Base-by-base conservation (phyloP, 2,329 filamentous ascomycete genomes). In the Monosporascus sp. region DNA sequence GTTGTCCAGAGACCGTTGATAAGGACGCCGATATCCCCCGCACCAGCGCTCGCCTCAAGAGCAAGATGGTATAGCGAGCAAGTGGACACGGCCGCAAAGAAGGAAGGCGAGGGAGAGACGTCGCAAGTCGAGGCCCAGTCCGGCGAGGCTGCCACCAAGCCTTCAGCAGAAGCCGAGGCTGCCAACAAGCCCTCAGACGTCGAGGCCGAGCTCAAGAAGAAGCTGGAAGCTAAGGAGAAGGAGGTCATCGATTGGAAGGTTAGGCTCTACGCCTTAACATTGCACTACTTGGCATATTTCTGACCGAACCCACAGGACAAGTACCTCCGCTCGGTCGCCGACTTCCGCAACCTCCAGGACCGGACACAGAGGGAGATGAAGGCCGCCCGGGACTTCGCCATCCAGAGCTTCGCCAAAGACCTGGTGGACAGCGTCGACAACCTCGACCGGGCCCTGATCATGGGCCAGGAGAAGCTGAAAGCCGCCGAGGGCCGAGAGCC, bases 261-360 rank as follows among this genome's bases (percentile, higher is more conserved):
- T 63, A 47, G 78, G 14, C 31, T 35, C 31, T 5, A 11, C 9
- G 11, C 31, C 31, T 35, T 14, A 35, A 14, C 11, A 35, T 35
- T 37, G 9, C 14, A 22, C 17, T 5, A 6, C 43, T 55, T 27
- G 44, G 2, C 37, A 44, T 18, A 11, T 27, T 18, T 18, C 14
- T 37, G 17, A 39, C 18, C 11, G 25, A 17, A 24, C 8, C 5
- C 46, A 52, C 55, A 97, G 94, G 94, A 97, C 75, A 94, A 91
- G 78, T 95, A 91, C 74, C 83, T 97, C 58, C 93, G 94, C 70
- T 88, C 89, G 52, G 85, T 97, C 59, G 94, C 94, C 74, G 94
- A 99, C 66, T 97, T 95, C 83, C 90, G 90, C 70, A 99, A 97
- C 76, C 88, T 99, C 49, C 93, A 97, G 77, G 90, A 97, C 68